phyloP scores from a whole-genome alignment of 2,329 filamentous ascomycete species.

The Claviceps digitariae region DNA sequence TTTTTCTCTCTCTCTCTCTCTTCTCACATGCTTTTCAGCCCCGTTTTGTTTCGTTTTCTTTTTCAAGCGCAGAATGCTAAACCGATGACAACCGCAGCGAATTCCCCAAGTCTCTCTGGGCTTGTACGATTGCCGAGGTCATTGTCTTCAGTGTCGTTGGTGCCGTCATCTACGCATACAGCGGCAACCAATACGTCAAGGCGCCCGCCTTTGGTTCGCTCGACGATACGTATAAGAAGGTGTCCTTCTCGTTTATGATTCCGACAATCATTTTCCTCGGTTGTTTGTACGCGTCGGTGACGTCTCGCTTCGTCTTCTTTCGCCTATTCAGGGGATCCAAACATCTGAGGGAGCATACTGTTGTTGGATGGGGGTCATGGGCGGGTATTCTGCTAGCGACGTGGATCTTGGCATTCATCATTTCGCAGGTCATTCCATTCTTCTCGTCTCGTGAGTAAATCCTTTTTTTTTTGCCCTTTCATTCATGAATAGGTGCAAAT shows the following conservation, averaged over 20 bases:
- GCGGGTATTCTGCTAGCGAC: slow-evolving; percentile 51
- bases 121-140: slow-evolving; percentile 77
- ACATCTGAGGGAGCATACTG: slow-evolving; percentile 70
- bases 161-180: slow-evolving; percentile 70
- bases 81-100: slow-evolving; percentile 37
- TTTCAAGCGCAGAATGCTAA: background rate
- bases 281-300: slow-evolving; percentile 80
- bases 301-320: slow-evolving; percentile 85
- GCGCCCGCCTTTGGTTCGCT: slow-evolving; percentile 79
- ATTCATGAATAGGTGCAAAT: no score
- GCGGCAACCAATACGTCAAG: slow-evolving; percentile 79
- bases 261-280: slow-evolving; percentile 88
- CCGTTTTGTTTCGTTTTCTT: no score
- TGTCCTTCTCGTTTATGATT: slow-evolving; percentile 90
- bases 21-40: no score
- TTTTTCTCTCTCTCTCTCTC: no score
- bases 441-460: slow-evolving; percentile 55
- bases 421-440: slow-evolving; percentile 87
- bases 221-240: slow-evolving; percentile 67
- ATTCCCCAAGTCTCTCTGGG: slow-evolving; percentile 87
- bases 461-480: background rate
- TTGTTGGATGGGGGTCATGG: slow-evolving; percentile 72
- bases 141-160: slow-evolving; percentile 78
- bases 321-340: slow-evolving; percentile 66
- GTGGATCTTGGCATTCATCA: slow-evolving; percentile 85